Evolutionary conservation across 441 rosid genomes (phyloP), one percentile per base, ranked within the genome.

Genomic region (Arabidopsis hybrid): DNA sequence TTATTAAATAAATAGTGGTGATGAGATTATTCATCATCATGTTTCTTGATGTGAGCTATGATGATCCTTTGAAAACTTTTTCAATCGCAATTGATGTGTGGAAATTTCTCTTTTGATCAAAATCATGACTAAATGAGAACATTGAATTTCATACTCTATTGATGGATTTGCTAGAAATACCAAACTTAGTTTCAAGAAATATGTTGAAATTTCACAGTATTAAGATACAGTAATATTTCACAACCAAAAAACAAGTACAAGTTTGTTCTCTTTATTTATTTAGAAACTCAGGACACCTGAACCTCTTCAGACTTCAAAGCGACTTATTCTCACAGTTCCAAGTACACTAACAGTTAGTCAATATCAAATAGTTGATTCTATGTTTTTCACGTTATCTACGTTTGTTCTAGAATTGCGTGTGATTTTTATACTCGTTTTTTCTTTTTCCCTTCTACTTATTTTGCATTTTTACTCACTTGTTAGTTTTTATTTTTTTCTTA

Each of bases 81-180:
- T 43, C 77, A 62, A 55, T 45, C 70, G 61, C 75, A 42, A 74
- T 84, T 68, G 67, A 74, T 78, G 78, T 73, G 76, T 38, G 36
- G 73, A 74, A 52, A 35, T 71, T 76, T 62, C 73, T 59, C 77
- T 69, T 81, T 80, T 65, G 75, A 84, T 81, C 76, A 64, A 85
- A 85, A 83, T 80, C 69, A 79, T 49, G 82, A 76, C 87, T 81
- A 79, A 61, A 78, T 74, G 40, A 67, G 32, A 53, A n/a, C 58
- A 67, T 52, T 52, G 35, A 73, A 80, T 80, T 79, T 72, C 65
- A 29, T 60, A 79, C 64, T 71, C 31, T 29, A 52, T 67, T 46
- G 17, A 36, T 68, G 69, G 34, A 53, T 60, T 53, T 60, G 73
- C 68, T 75, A 60, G 40, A 21, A 51, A 67, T 39, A 58, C 38